A percentile compares a stretch with the other conserved stretches of the same genome.
phyloP scores from a whole-genome alignment of 805 yeast genomes.

The Starmerella cellae region DNA sequence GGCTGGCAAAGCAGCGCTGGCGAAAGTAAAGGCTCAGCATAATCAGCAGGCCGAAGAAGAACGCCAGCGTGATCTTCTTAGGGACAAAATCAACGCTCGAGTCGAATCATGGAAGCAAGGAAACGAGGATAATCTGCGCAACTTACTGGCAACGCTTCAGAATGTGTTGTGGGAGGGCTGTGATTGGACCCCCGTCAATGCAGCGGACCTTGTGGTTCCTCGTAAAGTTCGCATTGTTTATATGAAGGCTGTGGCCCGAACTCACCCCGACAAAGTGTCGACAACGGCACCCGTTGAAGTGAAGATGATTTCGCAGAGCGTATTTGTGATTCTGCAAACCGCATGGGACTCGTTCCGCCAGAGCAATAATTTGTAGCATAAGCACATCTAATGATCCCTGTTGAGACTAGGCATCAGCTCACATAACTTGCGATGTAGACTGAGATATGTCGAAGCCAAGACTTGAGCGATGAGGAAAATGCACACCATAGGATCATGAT shows the following conservation, averaged over 20 bases:
- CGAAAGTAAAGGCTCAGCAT: slow-evolving; percentile 39
- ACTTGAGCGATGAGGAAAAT: too few species aligned
- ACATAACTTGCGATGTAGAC: too few species aligned
- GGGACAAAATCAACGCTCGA: slow-evolving; percentile 47
- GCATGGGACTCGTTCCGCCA: slow-evolving; percentile 80
- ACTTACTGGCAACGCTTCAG: slow-evolving; percentile 57
- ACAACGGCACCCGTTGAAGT: slow-evolving; percentile 48
- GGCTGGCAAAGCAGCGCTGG: slow-evolving; percentile 35
- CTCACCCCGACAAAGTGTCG: slow-evolving; percentile 75
- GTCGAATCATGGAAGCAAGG: slow-evolving; percentile 56
- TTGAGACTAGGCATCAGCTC: too few species aligned
- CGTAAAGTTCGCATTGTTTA: slow-evolving; percentile 78
- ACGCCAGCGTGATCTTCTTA: slow-evolving; percentile 44
- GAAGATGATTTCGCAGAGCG: slow-evolving; percentile 74
- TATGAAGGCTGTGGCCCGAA: slow-evolving; percentile 64
- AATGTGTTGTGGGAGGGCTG: slow-evolving; percentile 52
- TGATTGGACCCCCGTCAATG: slow-evolving; percentile 52
- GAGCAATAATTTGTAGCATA: slow-evolving; percentile 14
- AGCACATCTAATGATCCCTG: too few species aligned
- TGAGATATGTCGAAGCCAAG: too few species aligned
- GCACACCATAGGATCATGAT: too few species aligned
- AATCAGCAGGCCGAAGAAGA: slow-evolving; percentile 37
- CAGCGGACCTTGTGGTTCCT: slow-evolving; percentile 71
- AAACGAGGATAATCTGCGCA: slow-evolving; percentile 70
- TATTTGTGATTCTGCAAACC: slow-evolving; percentile 66